These are phyloP conservation scores for Chrysanthemum lavandulifolium DNA, from an alignment of 129 eudicot genomes.

Conservation along the genomic window DNA sequence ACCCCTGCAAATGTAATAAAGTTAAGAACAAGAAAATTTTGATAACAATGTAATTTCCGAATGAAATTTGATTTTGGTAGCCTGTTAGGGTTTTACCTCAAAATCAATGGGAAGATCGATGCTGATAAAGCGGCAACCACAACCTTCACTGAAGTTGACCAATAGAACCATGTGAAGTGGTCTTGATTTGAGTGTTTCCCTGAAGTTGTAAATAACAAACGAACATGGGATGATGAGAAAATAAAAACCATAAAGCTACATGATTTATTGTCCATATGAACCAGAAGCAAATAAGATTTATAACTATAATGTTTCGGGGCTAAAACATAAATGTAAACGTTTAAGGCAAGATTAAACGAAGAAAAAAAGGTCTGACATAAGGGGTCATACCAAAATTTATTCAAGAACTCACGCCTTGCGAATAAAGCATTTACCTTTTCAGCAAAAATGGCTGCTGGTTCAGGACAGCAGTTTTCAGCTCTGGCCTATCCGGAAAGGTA, in stretches of 20 bases:
- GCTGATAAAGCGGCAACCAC: conserved; percentile 48
- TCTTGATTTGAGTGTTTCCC: conserved; percentile 53
- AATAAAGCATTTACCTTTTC: conserved; percentile 38
- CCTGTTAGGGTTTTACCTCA: conserved; percentile 38
- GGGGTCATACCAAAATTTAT: background rate
- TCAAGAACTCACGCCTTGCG: background rate
- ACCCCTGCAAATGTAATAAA: conserved; percentile 26
- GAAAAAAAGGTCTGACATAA: background rate
- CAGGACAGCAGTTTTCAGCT: conserved; percentile 56
- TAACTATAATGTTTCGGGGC: no score
- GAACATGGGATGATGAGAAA: conserved; percentile 10
- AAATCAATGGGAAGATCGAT: conserved; percentile 52
- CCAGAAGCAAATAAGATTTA: no score
- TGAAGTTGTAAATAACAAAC: conserved; percentile 28
- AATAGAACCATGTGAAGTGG: conserved; percentile 49
- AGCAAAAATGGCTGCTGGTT: conserved; percentile 54
- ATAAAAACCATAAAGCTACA: background rate
- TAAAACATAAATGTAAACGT: no score
- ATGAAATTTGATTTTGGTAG: background rate
- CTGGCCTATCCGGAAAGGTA: conserved; percentile 69
- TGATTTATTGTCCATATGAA: background rate
- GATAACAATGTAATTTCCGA: no score
- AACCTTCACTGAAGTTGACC: conserved; percentile 60
- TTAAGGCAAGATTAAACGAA: no score
- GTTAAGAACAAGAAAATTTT: no score